Evolutionary conservation across 2,329 filamentous ascomycete species (phyloP), one percentile per base, ranked within the genome.

Genomic region (Diaporthe sp.): DNA sequence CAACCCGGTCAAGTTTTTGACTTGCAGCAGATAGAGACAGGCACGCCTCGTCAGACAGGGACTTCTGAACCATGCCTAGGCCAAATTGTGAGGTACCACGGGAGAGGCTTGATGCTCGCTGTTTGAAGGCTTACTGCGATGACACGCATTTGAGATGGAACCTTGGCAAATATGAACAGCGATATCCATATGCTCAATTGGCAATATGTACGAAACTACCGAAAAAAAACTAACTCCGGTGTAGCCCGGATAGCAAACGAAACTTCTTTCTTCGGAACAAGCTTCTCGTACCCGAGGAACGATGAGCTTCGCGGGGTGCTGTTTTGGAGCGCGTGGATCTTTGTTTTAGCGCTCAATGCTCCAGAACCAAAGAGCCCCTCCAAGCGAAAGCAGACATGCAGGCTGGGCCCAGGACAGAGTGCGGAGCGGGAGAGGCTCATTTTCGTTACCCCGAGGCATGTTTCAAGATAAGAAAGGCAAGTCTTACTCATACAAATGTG

Each of bases 11-110:
- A 51, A 25, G 44, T 35, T 47, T 55, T 58, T 75, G 70, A 72
- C 55, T 75, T 61, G 70, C 70, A 73, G 50, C 73, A 73, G 56
- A 65, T 37, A 75, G 63, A 73, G 37, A 63, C 68, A 68, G 35
- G 32, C 55, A 42, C 50, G 37, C 37, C 35, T 44, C 19, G 17
- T 35, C 17, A 25, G 25, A 56, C 35, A 37, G 32, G 37, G 56
- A 30, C 22, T 37, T 35, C 44, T 32, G 61, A 51, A 30, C 19
- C 47, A 61, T 19, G 19, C 27, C 19, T 27, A n/a, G 19, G 22
- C 6, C 37, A 47, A 44, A 73, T 58, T 17, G 22, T 32, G 17
- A 56, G 53, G 51, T 50, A n/a, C 25, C 44, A 44, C 55, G 66
- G 50, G n/a, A 55, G 68, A 32, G 37, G 66, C 22, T 32, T 63